Base-by-base conservation (phyloP, 495 filamentous ascomycete species). In the Cetradonia linearis region DNA sequence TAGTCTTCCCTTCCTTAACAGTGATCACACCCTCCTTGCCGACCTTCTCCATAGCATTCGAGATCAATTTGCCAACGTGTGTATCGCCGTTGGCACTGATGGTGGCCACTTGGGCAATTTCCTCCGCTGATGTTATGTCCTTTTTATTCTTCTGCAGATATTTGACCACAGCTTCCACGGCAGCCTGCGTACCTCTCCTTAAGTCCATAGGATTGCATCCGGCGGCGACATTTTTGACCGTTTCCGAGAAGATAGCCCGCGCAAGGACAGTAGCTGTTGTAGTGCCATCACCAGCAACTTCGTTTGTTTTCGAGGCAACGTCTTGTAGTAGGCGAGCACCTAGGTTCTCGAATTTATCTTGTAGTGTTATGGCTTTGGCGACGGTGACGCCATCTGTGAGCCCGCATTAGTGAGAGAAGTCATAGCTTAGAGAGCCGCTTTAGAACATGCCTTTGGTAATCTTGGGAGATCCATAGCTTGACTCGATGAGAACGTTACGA, bases 151-250 rank as follows among this genome's bases (percentile, higher is more conserved):
- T 78, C 78, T 89, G 86, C 64, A 98, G 81, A 76, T 89, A 98
- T 69, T 93, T 83, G 58, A 97, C 90, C 57, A 94, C 93, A 61
- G 91, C 86, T 34, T 95, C 89, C 59, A 97, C 92, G 48, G 92
- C 93, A 65, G 92, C 88, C 77, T 98, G 93, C 64, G 91, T 96
- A 71, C 93, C 93, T 66, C 93, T 83, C 70, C 93, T 84, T 65
- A 98, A 84, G 73, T 98, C 93, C 93, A 98, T 98, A 61, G 93
- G 93, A 79, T 97, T 98, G 86, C 94, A 98, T 65, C 93, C 93
- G 60, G 93, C 94, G 65, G 93, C 93, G 65, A 98, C 93, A 74
- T 98, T 98, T 85, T 97, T 97, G 70, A 97, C 93, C 49, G 91
- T 96, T 82, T 97, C 94, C 73, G 93, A 93, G 83, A 98, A 98